Evolutionary conservation across 2,329 filamentous ascomycete genomes (phyloP).

Genomic region (Talaromyces sp.): DNA sequence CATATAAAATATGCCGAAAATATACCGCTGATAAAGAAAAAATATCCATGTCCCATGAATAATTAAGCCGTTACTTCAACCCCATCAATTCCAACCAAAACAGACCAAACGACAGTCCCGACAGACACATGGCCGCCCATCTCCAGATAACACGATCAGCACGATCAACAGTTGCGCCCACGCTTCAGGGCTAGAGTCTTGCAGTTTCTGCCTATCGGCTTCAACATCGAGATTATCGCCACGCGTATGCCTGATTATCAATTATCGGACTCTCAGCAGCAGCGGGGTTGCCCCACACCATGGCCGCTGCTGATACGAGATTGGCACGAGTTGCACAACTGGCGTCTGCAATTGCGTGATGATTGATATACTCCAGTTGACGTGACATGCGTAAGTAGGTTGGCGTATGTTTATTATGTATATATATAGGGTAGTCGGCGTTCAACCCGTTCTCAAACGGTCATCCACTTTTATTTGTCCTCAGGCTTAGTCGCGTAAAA

Average conservation of each 20-base stretch:
- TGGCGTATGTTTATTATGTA: neutral
- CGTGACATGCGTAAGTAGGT: neutral
- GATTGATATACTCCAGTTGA: neutral
- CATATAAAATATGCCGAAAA: neutral
- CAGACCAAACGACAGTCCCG: too few species aligned
- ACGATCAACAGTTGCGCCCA: neutral
- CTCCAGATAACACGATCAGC: neutral
- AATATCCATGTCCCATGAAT: neutral
- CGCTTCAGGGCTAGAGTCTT: neutral
- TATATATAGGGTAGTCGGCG: neutral
- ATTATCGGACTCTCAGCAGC: neutral
- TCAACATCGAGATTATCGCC: neutral
- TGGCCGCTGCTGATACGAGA: neutral
- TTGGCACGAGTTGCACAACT: neutral
- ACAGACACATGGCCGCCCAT: too few species aligned
- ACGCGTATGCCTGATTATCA: neutral
- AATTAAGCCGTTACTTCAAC: too few species aligned
- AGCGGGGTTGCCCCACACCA: neutral
- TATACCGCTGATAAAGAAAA: neutral
- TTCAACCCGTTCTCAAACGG: neutral
- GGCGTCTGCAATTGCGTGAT: neutral
- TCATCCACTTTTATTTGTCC: neutral
- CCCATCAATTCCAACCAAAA: too few species aligned
- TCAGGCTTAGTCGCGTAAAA: neutral
- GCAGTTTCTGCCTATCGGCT: neutral